phyloP scores from a whole-genome alignment of 1,139 yeast species.

The Geotrichum restrictum region DNA sequence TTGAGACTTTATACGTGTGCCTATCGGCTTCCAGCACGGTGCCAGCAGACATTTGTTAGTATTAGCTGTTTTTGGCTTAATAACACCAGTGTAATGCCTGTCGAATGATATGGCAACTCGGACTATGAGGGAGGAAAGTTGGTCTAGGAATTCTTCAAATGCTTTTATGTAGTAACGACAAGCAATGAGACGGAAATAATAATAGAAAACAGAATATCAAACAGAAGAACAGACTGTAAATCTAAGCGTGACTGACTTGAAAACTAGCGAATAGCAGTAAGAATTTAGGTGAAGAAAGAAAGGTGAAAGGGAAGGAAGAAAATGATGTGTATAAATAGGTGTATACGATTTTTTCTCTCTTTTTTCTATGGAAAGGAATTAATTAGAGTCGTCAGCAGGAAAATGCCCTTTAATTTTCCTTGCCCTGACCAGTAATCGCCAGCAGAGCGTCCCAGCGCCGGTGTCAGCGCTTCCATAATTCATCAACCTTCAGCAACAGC shows the following conservation, averaged over 20 bases:
- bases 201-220: not conserved
- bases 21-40: slow-evolving; percentile 22
- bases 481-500: not conserved
- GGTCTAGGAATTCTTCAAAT: too few species aligned
- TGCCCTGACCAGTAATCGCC: slow-evolving; percentile 7
- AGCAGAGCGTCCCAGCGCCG: too few species aligned
- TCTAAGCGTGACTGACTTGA: not conserved
- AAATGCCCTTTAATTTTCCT: not conserved
- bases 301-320: not conserved
- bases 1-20: slow-evolving; percentile 24
- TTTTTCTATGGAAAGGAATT: not conserved
- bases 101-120: too few species aligned
- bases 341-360: not conserved
- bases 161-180: too few species aligned
- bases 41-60: not conserved
- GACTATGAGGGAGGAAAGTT: too few species aligned
- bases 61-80: too few species aligned
- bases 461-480: too few species aligned
- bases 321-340: not conserved
- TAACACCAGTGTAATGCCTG: too few species aligned
- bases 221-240: not conserved
- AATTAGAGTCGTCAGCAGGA: too few species aligned
- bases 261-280: not conserved
- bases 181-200: not conserved
- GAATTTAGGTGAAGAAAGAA: not conserved